Conservation (phyloP, 1,139 yeast genomes). For the Saccharomyces hybrid region DNA sequence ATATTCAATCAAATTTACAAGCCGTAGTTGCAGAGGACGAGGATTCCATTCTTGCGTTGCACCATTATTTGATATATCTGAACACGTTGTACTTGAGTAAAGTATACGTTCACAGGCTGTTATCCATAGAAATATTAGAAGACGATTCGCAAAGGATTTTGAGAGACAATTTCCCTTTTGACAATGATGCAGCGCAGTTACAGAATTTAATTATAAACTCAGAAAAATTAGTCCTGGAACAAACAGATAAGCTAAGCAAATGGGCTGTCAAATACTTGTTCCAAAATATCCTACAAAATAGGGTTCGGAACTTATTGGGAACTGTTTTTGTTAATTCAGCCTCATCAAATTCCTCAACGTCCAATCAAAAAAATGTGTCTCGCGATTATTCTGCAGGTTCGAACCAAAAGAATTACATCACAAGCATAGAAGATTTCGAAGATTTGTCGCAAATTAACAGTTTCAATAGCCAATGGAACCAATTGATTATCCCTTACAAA, state of each 20-base stretch:
- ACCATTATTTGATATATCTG: conserved; percentile 28
- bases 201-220: conserved; percentile 34
- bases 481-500: conserved; percentile 56
- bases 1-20: conserved; percentile 29
- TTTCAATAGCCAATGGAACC: conserved; percentile 59
- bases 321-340: conserved; percentile 16
- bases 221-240: conserved; percentile 17
- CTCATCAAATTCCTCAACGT: background rate
- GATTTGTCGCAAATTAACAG: conserved; percentile 35
- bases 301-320: conserved; percentile 17
- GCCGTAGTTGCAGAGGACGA: conserved; percentile 26
- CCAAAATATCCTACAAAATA: conserved; percentile 22
- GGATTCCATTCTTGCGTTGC: conserved; percentile 24
- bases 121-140: conserved; percentile 26
- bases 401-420: conserved; percentile 20
- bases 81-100: conserved; percentile 25
- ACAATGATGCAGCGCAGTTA: conserved; percentile 43
- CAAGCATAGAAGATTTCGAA: conserved; percentile 32
- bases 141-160: conserved; percentile 32
- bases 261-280: conserved; percentile 28
- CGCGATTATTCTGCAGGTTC: conserved; percentile 1
- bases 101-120: conserved; percentile 18
- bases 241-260: conserved; percentile 22
- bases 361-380: background rate
- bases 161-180: conserved; percentile 46